These are phyloP conservation scores for Aspergillus neotritici DNA, from an alignment of 2,329 filamentous ascomycete species.

Conservation along the genomic window DNA sequence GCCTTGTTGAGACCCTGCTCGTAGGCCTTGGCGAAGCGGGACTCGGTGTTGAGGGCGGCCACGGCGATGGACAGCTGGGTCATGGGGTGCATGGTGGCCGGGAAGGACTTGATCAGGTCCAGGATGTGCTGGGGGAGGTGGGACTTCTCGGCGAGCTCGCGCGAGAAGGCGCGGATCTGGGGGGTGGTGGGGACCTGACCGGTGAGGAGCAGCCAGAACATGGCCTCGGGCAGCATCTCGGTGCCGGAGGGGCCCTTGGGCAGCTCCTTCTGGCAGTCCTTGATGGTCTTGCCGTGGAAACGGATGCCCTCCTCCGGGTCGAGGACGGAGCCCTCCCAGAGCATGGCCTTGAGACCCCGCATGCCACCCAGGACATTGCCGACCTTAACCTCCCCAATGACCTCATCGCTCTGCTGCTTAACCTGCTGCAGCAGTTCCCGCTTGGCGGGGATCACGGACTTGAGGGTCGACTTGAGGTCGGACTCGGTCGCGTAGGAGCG, in stretches of 20 bases:
- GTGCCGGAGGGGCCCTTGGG: constrained; percentile 85
- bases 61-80: constrained; percentile 95
- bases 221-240: constrained; percentile 96
- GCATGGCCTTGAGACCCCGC: constrained; percentile 95
- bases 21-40: constrained; percentile 88
- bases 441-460: constrained; percentile 81
- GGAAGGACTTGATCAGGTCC: constrained; percentile 85
- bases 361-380: constrained; percentile 94
- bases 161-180: constrained; percentile 77
- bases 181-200: constrained; percentile 78
- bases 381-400: constrained; percentile 86
- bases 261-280: constrained; percentile 89
- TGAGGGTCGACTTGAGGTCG: constrained; percentile 82
- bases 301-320: constrained; percentile 96
- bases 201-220: constrained; percentile 98
- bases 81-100: constrained; percentile 90
- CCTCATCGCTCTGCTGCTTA: constrained; percentile 75
- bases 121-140: constrained; percentile 75
- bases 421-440: constrained; percentile 89
- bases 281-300: constrained; percentile 96
- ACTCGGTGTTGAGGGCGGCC: constrained; percentile 91
- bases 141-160: constrained; percentile 80
- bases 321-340: constrained; percentile 97
- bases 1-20: constrained; percentile 87
- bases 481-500: constrained; percentile 61